Evolutionary conservation across 2,329 filamentous ascomycete genomes (phyloP), one percentile per base, ranked within the genome.

Genomic region (Cordyceps javanica): DNA sequence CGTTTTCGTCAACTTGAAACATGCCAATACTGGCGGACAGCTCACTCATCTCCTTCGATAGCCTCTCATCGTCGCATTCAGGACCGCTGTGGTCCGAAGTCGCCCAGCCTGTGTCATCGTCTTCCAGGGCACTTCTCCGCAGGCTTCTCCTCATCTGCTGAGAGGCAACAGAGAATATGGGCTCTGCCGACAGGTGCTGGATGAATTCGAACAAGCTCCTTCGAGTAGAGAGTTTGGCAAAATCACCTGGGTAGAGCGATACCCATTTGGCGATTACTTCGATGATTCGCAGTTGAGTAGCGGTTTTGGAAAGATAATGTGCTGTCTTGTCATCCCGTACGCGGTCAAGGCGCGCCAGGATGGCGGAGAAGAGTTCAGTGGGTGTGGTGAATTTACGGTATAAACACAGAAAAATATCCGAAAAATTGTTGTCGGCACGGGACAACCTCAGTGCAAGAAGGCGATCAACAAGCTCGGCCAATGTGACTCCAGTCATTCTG

Each of bases 21-120:
- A 75, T 75, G 58, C 72, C 75, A 63, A 83, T 72, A 21, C 78
- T 78, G 14, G 63, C 59, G 3, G 69, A 67, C 6, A 73, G 57
- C 49, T 73, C 71, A 13, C 73, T 70, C 46, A 77, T 65, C 1
- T 78, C 77, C 42, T 69, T 73, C 16, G 68, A 70, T 3, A 73
- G 59, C 5, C 71, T 64, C 39, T 72, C 66, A 55, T 67, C 71
- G 21, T 68, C 71, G 16, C 67, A 60, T 23, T 69, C 65, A 53
- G 75, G 72, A 4, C 67, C 68, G 3, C 64, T 62, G 10, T 85
- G 82, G 67, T 97, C 93, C 48, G 85, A 83, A 66, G 86, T 89
- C n/a, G 89, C 91, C 94, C 94, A 99, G 13, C 89, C 86, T 0
- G 89, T 89, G 68, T 99, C 93, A 66, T 97, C 94, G 68, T 97